Base-by-base conservation (phyloP, 345 rosid species). In the Gossypioides kirkii region DNA sequence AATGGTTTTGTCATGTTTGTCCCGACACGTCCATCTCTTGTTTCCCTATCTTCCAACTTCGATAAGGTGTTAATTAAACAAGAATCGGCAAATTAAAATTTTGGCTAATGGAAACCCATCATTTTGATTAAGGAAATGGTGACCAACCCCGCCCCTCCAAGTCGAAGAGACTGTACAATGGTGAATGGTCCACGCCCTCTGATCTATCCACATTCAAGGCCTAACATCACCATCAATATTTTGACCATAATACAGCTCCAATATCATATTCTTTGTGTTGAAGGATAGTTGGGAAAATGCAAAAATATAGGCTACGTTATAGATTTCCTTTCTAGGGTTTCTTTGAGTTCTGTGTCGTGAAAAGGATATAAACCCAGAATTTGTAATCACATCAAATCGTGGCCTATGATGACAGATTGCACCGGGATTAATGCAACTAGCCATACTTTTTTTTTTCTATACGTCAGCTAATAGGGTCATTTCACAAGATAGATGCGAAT, bases 21-120 rank as follows among this genome's bases (percentile, higher is more conserved):
- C 74, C 92, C 87, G 84, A 86, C 88, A 86, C 69, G 61, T 60
- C 63, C 74, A 78, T 11, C 72, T 43, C 73, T 79, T 80, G 90
- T 77, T 86, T 81, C 92, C 70, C 87, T 83, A 70, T 78, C 79
- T 76, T 78, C 85, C 86, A 80, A 83, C 92, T 80, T 58, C 20
- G 70, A 55, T 76, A 59, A 36, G 20, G 73, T 77, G 80, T 32
- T 32, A 32, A 5, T 74, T 60, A 42, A 70, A 49, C 72, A 54
- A 32, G 36, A 50, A 71, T 50, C 42, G 56, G 4, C 60, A 73
- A 69, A 16, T 6, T 42, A 16, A 8, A 54, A 47, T 9, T 75
- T 68, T 56, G 75, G 73, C 77, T 79, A 77, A 80, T 70, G 59
- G 68, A 32, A 60, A 56, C 8, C 42, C 22, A 1, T 47, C 60